A percentile compares a stretch with the other conserved stretches of the same genome.
These are phyloP conservation scores for Bryum argenteum DNA, from an alignment of 225 moss, liverwort and hornwort genomes.

Conservation along the genomic window DNA sequence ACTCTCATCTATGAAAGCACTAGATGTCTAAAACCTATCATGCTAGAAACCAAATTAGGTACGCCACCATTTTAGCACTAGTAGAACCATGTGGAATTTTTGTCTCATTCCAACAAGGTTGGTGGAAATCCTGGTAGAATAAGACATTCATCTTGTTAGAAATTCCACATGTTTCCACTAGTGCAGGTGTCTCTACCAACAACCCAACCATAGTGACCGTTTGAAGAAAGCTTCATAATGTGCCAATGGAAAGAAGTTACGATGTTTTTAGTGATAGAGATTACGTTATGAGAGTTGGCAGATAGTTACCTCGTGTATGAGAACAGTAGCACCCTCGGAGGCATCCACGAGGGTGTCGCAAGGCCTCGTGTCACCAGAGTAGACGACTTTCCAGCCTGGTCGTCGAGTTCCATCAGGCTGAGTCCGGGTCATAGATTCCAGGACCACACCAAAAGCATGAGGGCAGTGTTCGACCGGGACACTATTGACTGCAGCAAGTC, in stretches of 20 bases:
- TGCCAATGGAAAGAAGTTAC: neutral
- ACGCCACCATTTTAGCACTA: too few species aligned
- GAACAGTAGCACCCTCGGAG: conserved; percentile 84
- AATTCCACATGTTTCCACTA: too few species aligned
- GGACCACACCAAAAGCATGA: conserved; percentile 88
- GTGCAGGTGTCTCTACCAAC: too few species aligned
- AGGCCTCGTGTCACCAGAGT: conserved; percentile 96
- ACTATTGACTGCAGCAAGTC: conserved; percentile 66
- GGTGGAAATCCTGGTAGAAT: too few species aligned
- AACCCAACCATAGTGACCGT: neutral
- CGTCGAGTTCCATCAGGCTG: conserved; percentile 37
- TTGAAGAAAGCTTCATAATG: too few species aligned
- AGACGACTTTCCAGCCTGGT: conserved; percentile 93
- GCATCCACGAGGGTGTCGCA: conserved; percentile 90
- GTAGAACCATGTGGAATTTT: too few species aligned
- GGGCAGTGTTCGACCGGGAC: conserved; percentile 96
- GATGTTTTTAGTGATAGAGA: neutral
- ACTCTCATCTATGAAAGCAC: too few species aligned
- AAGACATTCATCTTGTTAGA: too few species aligned
- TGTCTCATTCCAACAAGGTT: too few species aligned
- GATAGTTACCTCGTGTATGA: conserved; percentile 84
- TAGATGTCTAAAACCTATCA: too few species aligned
- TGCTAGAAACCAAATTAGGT: too few species aligned
- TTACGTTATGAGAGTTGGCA: neutral
- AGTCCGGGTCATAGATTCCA: conserved; percentile 54